Base-by-base conservation (phyloP, 495 filamentous ascomycete species). In the Penicillium macrosclerotiorum region DNA sequence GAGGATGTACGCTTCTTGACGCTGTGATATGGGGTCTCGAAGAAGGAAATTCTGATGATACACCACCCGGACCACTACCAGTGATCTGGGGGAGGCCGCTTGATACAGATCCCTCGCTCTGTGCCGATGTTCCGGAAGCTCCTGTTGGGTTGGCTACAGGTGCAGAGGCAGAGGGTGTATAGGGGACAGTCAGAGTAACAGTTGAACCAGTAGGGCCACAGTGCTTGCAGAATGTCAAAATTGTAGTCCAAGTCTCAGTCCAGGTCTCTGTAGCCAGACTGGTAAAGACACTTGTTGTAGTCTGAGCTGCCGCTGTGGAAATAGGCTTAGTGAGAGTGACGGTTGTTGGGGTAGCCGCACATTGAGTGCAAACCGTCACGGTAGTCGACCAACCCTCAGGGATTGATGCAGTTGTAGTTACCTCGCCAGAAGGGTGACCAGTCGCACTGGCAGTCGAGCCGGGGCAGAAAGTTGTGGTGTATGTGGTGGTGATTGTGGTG, bases 311-410 rank as follows among this genome's bases (percentile, higher is more conserved):
- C 9, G 52, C 30, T 13, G 44, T 48, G 11, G 49, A 23, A 27
- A 36, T 41, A 20, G 72, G 72, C 32, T 65, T 37, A 27, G 72
- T 77, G 32, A 75, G 55, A n/a, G 71, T 76, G 34, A 72, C 65
- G 4, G 68, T 63, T 1, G 64, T 65, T 0, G 69, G 63, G 8
- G 63, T 68, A 17, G 68, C 56, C 23, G 59, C 69, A 48, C 73
- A 77, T 7, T 65, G 56, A 6, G 62, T 70, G 68, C 74, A 77
- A 32, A 71, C 67, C n/a, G 65, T 69, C 7, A 69, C 71, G n/a
- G 69, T 75, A 8, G 69, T 71, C 18, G 67, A 72, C 68, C 73
- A 76, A 45, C 72, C 72, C 32, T 69, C 63, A 2, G 69, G 69
- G 5, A 73, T 57, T 23, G 58, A 49, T 0, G 49, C 44, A 2